Evolutionary conservation across 2,329 filamentous ascomycete genomes (phyloP).

Genomic region (Aspergillus sp.): DNA sequence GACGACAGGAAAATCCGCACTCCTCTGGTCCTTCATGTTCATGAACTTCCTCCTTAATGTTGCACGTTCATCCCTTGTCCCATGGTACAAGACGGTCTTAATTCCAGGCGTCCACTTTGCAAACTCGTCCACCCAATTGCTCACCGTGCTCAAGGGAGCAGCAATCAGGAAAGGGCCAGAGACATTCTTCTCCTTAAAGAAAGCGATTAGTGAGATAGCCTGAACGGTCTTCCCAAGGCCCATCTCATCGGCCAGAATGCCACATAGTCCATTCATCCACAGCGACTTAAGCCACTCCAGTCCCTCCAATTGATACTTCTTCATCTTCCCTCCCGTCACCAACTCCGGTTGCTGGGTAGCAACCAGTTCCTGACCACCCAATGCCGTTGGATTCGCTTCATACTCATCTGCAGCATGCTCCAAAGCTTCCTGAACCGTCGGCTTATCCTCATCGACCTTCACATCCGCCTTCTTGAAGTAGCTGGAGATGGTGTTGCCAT

Average conservation of each 20-base stretch:
- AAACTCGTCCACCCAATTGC: slow-evolving; percentile 96
- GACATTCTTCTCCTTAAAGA: slow-evolving; percentile 80
- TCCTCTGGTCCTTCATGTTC: slow-evolving; percentile 65
- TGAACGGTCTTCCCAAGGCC: slow-evolving; percentile 90
- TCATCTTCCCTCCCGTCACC: slow-evolving; percentile 85
- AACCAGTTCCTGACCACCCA: slow-evolving; percentile 67
- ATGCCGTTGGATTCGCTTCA: slow-evolving; percentile 59
- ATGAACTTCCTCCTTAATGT: slow-evolving; percentile 72
- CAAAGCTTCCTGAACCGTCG: slow-evolving; percentile 58
- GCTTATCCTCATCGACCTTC: slow-evolving; percentile 54
- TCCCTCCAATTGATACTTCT: slow-evolving; percentile 90
- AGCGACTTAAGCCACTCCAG: slow-evolving; percentile 84
- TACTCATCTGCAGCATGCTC: slow-evolving; percentile 60
- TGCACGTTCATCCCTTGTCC: slow-evolving; percentile 74
- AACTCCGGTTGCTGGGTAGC: slow-evolving; percentile 85
- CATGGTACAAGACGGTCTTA: slow-evolving; percentile 88
- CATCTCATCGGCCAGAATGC: slow-evolving; percentile 93
- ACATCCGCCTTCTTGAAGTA: slow-evolving; percentile 64
- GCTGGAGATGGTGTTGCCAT: slow-evolving; percentile 54
- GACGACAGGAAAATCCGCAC: slow-evolving; percentile 79
- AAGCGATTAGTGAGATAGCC: slow-evolving; percentile 82
- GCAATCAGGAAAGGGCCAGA: slow-evolving; percentile 91
- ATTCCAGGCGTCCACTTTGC: slow-evolving; percentile 85
- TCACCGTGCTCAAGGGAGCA: slow-evolving; percentile 85
- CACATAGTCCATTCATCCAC: slow-evolving; percentile 88